These are phyloP conservation scores for Tetrapisispora namnaoensis DNA, from an alignment of 805 yeast species.

Conservation along the genomic window DNA sequence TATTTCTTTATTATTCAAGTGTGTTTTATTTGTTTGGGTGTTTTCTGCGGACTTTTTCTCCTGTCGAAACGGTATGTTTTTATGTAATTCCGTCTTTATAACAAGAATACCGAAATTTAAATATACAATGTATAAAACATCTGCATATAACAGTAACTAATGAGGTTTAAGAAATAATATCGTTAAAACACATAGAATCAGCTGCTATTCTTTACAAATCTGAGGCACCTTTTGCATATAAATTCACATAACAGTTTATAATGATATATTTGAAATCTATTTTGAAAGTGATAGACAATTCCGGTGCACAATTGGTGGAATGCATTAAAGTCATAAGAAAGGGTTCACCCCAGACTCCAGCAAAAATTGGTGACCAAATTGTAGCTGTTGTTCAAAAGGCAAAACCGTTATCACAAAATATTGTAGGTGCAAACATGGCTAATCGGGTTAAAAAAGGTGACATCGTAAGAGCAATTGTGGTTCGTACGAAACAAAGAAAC, in stretches of 20 bases:
- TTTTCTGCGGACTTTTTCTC: no score
- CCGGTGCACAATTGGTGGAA: constrained; percentile 90
- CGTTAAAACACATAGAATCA: no score
- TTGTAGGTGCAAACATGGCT: constrained; percentile 63
- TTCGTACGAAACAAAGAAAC: constrained; percentile 72
- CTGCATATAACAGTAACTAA: no score
- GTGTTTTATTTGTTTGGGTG: no score
- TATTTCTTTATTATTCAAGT: no score
- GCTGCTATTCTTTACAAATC: no score
- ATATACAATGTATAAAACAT: no score
- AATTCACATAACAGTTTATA: not conserved
- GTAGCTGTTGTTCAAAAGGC: constrained; percentile 93
- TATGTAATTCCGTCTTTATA: no score
- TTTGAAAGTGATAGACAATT: constrained; percentile 86
- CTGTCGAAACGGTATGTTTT: no score
- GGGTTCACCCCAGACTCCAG: constrained; percentile 66
- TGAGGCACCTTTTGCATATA: no score
- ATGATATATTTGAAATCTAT: constrained; percentile 88
- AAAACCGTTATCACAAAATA: constrained; percentile 58
- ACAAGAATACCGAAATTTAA: no score
- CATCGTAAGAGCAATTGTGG: constrained; percentile 89
- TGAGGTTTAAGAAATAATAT: no score
- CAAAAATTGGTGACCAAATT: constrained; percentile 81
- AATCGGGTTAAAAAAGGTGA: constrained; percentile 91
- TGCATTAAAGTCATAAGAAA: constrained; percentile 92